Evolutionary conservation across 306 rosid species (phyloP).

Genomic region (Malus asiatica): DNA sequence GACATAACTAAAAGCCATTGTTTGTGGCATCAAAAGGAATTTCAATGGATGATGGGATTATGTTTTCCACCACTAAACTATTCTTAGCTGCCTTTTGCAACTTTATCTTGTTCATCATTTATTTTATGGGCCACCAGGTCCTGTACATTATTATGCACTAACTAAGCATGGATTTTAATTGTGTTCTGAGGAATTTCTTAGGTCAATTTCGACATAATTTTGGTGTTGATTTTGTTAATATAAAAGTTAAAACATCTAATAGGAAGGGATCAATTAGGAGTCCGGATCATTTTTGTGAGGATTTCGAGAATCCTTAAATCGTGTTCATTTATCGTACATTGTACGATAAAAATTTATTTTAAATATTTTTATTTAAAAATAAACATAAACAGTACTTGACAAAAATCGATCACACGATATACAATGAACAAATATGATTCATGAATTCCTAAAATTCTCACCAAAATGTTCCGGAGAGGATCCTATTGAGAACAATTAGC

Average conservation of each 20-base stretch:
- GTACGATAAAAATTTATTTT: too few species aligned
- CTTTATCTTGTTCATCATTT: not conserved
- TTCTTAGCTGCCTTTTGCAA: not conserved
- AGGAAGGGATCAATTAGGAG: too few species aligned
- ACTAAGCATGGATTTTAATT: not conserved
- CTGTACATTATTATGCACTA: not conserved
- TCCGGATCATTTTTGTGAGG: too few species aligned
- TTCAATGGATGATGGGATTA: not conserved
- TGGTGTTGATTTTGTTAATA: too few species aligned
- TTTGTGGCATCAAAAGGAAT: not conserved
- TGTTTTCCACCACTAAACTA: not conserved
- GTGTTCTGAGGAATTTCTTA: not conserved
- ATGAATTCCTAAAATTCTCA: fast-evolving
- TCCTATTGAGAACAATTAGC: not conserved
- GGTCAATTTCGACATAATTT: too few species aligned
- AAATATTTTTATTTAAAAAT: too few species aligned
- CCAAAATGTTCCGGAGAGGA: too few species aligned
- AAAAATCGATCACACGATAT: too few species aligned
- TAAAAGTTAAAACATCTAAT: too few species aligned
- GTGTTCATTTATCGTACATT: fast-evolving
- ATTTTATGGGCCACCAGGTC: not conserved
- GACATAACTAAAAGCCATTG: not conserved
- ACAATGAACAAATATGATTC: fast-evolving
- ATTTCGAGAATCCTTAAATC: too few species aligned
- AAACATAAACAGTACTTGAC: too few species aligned